Evolutionary conservation across 768 basidiomycete species (phyloP), one percentile per base, ranked within the genome.

Genomic region (Naganishia friedmannii): DNA sequence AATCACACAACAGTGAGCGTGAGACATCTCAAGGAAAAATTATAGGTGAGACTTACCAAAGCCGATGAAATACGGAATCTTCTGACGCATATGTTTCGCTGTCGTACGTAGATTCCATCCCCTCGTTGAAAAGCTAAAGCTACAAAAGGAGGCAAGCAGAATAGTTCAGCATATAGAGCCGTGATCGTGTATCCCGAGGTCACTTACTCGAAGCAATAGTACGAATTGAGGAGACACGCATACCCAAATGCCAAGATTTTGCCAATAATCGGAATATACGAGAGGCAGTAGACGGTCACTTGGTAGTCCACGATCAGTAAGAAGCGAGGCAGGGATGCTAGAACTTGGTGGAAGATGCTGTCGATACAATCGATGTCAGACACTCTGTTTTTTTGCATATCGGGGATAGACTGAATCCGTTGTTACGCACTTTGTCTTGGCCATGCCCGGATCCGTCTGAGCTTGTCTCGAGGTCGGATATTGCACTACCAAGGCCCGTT

Each of bases 251-350:
- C 71, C 15, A 72, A 37, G 31, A 67, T 54, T 45, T 71, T 53
- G 3, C 79, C 79, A 23, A 79, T 13, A 28, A 76, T 31, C 9
- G 76, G 77, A 2, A 78, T 70, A 28, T 77, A 53, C 51, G 69
- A 60, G 26, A 78, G 75, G 51, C 78, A 37, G n/a, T 74, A 69
- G 23, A 79, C 77, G 48, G 78, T 70, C n/a, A 80, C 53, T 32
- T 77, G 74, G 66, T 79, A 76, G 68, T 79, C 77, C 68, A 76
- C 73, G 51, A 80, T 78, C 29, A 81, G 63, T n/a, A 78, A 32
- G 39, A 81, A 69, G 0, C 75, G 69, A 2, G 75, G 56, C 10
- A 77, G 28, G 19, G 72, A 32, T 7, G 72, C 46, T 51, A 76
- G 67, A 23, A 76, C 32, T 39, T 66, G 66, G n/a, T 67, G 53